Percentiles rank a stretch among this genome's conserved stretches.
Conservation (phyloP, 176 grass and related monocot species). For the Puccinellia tenuiflora region DNA sequence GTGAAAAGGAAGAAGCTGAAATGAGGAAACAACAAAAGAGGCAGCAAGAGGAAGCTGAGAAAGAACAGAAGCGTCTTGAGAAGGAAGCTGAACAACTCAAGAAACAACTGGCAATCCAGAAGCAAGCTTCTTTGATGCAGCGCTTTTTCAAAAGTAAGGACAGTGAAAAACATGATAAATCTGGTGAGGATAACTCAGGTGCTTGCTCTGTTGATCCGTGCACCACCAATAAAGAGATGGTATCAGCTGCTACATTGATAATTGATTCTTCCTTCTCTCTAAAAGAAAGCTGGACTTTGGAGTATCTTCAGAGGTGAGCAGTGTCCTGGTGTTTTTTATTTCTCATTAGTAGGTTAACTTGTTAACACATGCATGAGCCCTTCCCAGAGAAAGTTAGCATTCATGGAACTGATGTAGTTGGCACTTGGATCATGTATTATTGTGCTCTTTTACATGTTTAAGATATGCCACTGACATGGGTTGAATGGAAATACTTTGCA, state of each 20-base stretch:
- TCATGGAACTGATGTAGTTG: background rate
- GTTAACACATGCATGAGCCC: background rate
- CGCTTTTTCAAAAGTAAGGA: conserved; percentile 75
- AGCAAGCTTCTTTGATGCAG: conserved; percentile 93
- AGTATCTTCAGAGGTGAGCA: conserved; percentile 71
- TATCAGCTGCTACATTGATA: conserved; percentile 51
- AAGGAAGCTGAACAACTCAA: conserved; percentile 80
- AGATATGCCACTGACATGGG: background rate
- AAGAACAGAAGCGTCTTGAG: conserved; percentile 68
- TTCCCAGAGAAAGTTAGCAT: background rate
- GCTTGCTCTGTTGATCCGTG: background rate
- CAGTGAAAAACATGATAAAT: conserved; percentile 31
- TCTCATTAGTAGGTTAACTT: background rate
- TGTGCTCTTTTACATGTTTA: background rate
- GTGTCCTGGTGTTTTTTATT: background rate
- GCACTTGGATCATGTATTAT: background rate
- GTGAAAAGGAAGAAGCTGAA: conserved; percentile 90
- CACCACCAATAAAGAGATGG: conserved; percentile 28
- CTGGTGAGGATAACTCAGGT: conserved; percentile 29
- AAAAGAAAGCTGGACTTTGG: conserved; percentile 36
- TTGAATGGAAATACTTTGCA: conserved; percentile 22
- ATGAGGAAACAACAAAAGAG: conserved; percentile 70
- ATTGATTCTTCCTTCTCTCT: conserved; percentile 73
- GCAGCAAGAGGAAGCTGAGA: conserved; percentile 76
- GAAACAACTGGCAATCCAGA: conserved; percentile 60